Evolutionary conservation across 768 basidiomycete genomes (phyloP).

Genomic region (Galerina sulciceps): DNA sequence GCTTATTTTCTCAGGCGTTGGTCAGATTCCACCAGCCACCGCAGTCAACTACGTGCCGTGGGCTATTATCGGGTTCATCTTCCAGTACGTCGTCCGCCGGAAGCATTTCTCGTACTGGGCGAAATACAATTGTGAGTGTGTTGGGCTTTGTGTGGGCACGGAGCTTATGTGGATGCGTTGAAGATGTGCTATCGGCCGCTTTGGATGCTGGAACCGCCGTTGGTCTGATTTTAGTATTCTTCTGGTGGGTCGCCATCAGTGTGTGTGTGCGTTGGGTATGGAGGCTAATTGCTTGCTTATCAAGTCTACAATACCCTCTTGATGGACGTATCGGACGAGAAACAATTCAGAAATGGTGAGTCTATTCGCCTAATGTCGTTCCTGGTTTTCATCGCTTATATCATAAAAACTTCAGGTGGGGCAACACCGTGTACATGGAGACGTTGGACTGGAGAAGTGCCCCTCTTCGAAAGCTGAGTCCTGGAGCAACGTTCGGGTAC

Average conservation of each 20-base stretch:
- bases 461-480: constrained; percentile 27
- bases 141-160: not conserved
- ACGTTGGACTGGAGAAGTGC: constrained; percentile 39
- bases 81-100: constrained; percentile 73
- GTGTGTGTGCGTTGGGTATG: not conserved
- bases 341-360: constrained; percentile 41
- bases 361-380: not conserved
- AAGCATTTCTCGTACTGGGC: constrained; percentile 75
- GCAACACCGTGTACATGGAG: constrained; percentile 37
- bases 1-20: constrained; percentile 73
- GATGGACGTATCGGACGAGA: constrained; percentile 40
- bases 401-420: constrained; percentile 35
- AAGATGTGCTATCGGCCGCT: constrained; percentile 77
- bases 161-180: not conserved
- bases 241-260: constrained; percentile 50
- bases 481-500: constrained; percentile 41
- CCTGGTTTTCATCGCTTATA: not conserved
- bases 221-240: constrained; percentile 70
- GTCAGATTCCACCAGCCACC: constrained; percentile 78
- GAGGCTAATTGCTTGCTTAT: not conserved
- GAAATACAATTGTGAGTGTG: constrained; percentile 70
- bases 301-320: constrained; percentile 49
- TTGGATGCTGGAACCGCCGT: constrained; percentile 76
- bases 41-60: constrained; percentile 86
- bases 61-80: constrained; percentile 76